Conservation (phyloP, 2,329 filamentous ascomycete genomes). For the Graphium sp. region DNA sequence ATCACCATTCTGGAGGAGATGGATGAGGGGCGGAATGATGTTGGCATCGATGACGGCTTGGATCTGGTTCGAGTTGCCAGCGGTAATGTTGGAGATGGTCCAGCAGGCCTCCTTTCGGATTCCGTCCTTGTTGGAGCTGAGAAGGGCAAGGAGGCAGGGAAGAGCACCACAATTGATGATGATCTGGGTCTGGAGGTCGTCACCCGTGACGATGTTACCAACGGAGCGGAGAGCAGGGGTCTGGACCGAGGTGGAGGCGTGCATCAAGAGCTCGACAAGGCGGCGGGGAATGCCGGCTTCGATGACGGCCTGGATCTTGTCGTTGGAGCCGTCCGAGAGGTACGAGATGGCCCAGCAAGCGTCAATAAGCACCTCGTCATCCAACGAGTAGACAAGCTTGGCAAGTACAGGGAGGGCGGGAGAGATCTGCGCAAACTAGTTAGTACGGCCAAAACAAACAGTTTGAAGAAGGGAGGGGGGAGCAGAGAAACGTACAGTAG, state of each 20-base stretch:
- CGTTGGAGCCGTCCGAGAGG: constrained; percentile 91
- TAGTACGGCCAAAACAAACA: constrained; percentile 2
- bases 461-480: neutral
- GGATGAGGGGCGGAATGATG: constrained; percentile 91
- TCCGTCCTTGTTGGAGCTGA: constrained; percentile 95
- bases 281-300: constrained; percentile 94
- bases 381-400: constrained; percentile 95
- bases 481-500: constrained; percentile 50
- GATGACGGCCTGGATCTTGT: constrained; percentile 98
- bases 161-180: constrained; percentile 98
- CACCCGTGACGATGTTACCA: constrained; percentile 95
- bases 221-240: constrained; percentile 93
- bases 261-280: constrained; percentile 93
- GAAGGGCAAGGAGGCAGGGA: constrained; percentile 76
- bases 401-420: constrained; percentile 88
- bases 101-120: constrained; percentile 99
- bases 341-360: constrained; percentile 99
- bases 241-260: constrained; percentile 94
- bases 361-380: constrained; percentile 96
- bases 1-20: constrained; percentile 89
- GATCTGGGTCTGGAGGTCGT: constrained; percentile 96
- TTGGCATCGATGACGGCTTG: constrained; percentile 93
- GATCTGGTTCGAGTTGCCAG: constrained; percentile 94
- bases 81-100: constrained; percentile 99
- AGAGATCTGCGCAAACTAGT: constrained; percentile 48